Evolutionary conservation across 2,329 filamentous ascomycete species (phyloP).

Genomic region (Ophiognomonia clavigignenti-juglandacearum): DNA sequence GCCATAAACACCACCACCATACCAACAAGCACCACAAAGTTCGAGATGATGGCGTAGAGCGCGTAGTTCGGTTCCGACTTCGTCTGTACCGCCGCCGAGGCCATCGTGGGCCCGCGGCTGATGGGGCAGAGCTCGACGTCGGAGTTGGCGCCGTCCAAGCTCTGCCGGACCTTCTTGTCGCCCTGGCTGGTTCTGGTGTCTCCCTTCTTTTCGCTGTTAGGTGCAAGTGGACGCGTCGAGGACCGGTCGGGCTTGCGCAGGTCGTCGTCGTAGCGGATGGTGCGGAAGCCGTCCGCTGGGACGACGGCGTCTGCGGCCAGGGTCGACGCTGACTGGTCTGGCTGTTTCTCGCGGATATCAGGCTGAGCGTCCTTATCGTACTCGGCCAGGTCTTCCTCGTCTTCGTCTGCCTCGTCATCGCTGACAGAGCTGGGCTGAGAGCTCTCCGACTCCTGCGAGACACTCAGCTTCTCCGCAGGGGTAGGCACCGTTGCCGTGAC

Average conservation of each 20-base stretch:
- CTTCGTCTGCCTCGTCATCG: background rate
- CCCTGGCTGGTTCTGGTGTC: background rate
- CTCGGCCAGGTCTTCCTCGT: background rate
- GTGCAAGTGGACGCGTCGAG: background rate
- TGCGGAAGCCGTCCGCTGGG: slow-evolving; percentile 11
- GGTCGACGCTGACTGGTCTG: background rate
- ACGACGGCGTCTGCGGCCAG: slow-evolving; percentile 9
- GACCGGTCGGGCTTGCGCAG: background rate
- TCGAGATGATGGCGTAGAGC: background rate
- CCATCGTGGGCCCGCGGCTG: background rate
- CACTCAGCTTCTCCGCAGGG: background rate
- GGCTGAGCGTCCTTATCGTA: background rate
- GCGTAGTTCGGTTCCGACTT: background rate
- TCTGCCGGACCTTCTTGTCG: background rate
- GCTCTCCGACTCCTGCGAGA: background rate
- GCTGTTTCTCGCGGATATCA: background rate
- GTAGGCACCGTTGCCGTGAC: background rate
- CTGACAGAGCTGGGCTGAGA: background rate
- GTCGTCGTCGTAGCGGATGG: slow-evolving; percentile 4
- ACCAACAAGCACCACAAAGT: background rate
- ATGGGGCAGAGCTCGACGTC: slow-evolving; percentile 2
- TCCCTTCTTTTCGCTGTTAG: background rate
- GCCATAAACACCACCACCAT: background rate
- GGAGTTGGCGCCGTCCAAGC: background rate
- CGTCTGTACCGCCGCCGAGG: background rate